Evolutionary conservation across 176 grass and related monocot genomes (phyloP).

Genomic region (Eleusine indica): DNA sequence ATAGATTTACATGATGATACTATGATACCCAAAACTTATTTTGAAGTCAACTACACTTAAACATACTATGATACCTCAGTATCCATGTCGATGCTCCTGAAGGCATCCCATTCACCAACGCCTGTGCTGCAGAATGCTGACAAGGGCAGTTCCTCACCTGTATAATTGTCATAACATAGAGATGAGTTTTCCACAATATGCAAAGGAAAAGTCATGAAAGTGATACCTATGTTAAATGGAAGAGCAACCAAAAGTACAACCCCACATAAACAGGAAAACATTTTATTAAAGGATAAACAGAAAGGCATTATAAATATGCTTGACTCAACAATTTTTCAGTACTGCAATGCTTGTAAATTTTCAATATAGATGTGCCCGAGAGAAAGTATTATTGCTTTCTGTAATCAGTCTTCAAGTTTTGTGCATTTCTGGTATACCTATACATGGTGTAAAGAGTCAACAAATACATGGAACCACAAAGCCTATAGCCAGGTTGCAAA

Average conservation of each 20-base stretch:
- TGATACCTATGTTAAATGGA: constrained; percentile 15
- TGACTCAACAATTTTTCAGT: background rate
- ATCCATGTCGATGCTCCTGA: constrained; percentile 93
- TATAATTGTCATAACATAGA: constrained; percentile 26
- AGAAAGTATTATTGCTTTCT: background rate
- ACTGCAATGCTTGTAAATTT: background rate
- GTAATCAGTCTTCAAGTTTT: background rate
- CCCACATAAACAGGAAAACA: background rate
- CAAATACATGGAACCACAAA: background rate
- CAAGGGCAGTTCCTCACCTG: constrained; percentile 69
- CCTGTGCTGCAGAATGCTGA: constrained; percentile 86
- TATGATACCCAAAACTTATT: background rate
- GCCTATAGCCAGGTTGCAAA: background rate
- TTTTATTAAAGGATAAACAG: background rate
- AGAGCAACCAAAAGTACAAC: background rate
- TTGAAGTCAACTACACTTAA: background rate
- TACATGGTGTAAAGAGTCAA: background rate
- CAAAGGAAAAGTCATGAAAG: background rate
- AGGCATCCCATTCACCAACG: constrained; percentile 75
- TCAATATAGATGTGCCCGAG: background rate
- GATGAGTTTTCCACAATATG: constrained; percentile 16
- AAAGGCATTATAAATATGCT: background rate
- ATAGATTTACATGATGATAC: background rate
- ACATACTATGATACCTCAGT: constrained; percentile 50
- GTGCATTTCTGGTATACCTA: background rate